Conservation (phyloP, 2,329 filamentous ascomycete genomes). For the Cercospora janseana region DNA sequence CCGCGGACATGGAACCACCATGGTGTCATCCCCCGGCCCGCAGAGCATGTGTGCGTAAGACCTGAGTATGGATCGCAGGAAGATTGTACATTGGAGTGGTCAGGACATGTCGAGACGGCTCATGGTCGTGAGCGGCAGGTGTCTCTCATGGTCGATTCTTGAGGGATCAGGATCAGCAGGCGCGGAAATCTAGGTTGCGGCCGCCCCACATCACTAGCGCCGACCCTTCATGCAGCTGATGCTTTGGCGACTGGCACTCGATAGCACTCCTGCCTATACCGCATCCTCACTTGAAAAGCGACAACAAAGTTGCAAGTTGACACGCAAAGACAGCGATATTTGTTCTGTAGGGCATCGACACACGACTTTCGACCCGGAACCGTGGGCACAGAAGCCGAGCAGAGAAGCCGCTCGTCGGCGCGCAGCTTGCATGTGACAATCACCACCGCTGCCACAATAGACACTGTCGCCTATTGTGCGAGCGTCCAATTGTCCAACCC, state of each 20-base stretch:
- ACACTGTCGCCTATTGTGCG: slow-evolving; percentile 3
- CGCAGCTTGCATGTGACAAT: slow-evolving; percentile 10
- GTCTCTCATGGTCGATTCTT: slow-evolving; percentile 1
- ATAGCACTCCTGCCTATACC: slow-evolving; percentile 10
- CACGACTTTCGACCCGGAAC: neutral
- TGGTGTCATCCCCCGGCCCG: slow-evolving; percentile 40
- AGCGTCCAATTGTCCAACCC: neutral
- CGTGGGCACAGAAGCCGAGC: neutral
- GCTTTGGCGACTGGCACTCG: slow-evolving; percentile 2
- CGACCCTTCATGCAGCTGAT: slow-evolving; percentile 6
- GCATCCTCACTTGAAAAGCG: slow-evolving; percentile 1
- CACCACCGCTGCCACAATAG: slow-evolving; percentile 7
- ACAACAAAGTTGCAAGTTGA: neutral
- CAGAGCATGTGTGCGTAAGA: neutral
- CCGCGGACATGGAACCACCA: slow-evolving; percentile 3
- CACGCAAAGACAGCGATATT: neutral
- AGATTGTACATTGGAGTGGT: too few species aligned
- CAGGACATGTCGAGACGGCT: neutral
- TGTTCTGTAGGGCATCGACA: neutral
- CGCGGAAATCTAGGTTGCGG: neutral
- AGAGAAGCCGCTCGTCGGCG: neutral
- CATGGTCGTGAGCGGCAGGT: neutral
- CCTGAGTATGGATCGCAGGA: neutral
- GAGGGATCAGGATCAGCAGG: slow-evolving; percentile 1
- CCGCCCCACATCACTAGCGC: slow-evolving; percentile 6